A percentile compares a stretch with the other conserved stretches of the same genome.
Evolutionary conservation across 2,329 filamentous ascomycete species (phyloP).

Genomic region (Sphaceloma murrayae): DNA sequence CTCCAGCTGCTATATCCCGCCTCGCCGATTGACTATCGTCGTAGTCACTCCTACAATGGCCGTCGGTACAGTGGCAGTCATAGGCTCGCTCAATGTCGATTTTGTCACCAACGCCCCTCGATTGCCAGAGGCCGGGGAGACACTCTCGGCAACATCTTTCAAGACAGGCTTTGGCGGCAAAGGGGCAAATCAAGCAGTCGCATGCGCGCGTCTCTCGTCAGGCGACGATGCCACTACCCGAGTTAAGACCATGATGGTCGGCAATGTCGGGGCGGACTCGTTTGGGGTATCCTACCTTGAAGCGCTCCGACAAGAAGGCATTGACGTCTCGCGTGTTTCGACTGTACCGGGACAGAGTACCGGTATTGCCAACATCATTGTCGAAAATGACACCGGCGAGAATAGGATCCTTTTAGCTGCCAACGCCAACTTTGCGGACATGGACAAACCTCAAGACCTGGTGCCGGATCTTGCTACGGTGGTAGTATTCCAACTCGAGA

Average conservation of each 20-base stretch:
- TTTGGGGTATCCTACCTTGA: conserved; percentile 34
- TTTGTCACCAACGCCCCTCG: conserved; percentile 80
- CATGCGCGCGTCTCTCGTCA: conserved; percentile 60
- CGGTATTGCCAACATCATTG: conserved; percentile 41
- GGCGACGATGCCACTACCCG: conserved; percentile 20
- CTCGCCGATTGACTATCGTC: too few species aligned
- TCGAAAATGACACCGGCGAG: conserved; percentile 40
- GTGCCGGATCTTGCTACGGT: conserved; percentile 34
- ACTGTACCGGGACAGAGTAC: conserved; percentile 37
- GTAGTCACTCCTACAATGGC: too few species aligned
- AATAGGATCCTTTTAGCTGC: conserved; percentile 42
- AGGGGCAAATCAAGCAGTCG: conserved; percentile 90
- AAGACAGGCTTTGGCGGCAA: conserved; percentile 80
- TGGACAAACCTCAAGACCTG: conserved; percentile 28
- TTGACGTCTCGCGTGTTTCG: conserved; percentile 34
- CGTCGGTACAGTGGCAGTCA: conserved; percentile 50
- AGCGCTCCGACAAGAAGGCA: conserved; percentile 36
- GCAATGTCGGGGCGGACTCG: conserved; percentile 40
- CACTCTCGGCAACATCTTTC: conserved; percentile 69
- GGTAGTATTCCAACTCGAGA: conserved; percentile 40
- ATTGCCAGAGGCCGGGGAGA: conserved; percentile 77
- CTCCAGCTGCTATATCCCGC: too few species aligned
- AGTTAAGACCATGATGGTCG: conserved; percentile 41
- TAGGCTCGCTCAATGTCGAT: conserved; percentile 92
- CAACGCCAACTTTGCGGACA: conserved; percentile 36